These are phyloP conservation scores for Boletus subluridellus DNA, from an alignment of 1,284 basidiomycete species.

Conservation along the genomic window DNA sequence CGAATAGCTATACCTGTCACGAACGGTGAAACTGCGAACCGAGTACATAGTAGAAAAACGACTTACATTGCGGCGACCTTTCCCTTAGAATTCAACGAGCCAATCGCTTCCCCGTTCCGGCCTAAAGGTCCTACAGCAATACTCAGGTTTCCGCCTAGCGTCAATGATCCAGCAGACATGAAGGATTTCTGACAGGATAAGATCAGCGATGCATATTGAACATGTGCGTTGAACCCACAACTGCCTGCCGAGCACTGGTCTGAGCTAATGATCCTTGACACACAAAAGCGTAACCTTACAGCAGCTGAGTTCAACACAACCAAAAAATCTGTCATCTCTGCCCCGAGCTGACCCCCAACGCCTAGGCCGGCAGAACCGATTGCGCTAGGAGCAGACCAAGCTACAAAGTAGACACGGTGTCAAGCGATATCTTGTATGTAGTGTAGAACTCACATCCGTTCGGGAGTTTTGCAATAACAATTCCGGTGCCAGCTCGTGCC, in stretches of 20 bases:
- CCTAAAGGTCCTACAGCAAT: constrained; percentile 92
- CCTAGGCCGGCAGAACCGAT: constrained; percentile 95
- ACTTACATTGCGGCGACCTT: constrained; percentile 87
- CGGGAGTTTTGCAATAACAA: constrained; percentile 85
- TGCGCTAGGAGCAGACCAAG: constrained; percentile 92
- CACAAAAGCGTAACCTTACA: constrained; percentile 44
- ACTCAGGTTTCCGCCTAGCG: constrained; percentile 90
- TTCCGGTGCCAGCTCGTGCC: constrained; percentile 80
- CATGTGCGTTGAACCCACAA: constrained; percentile 44
- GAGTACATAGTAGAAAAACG: constrained; percentile 4
- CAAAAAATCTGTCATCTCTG: constrained; percentile 93
- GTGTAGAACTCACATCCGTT: constrained; percentile 71
- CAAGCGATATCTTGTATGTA: not conserved
- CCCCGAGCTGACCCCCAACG: constrained; percentile 78
- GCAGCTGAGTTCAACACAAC: constrained; percentile 84
- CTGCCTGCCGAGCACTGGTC: constrained; percentile 42
- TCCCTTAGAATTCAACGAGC: constrained; percentile 82
- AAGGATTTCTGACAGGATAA: constrained; percentile 64
- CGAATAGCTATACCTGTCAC: constrained; percentile 82
- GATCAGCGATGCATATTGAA: constrained; percentile 8
- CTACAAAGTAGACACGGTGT: constrained; percentile 37
- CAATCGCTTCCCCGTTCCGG: constrained; percentile 90
- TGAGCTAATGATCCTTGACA: constrained; percentile 11
- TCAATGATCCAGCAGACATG: constrained; percentile 92
- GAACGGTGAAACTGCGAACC: constrained; percentile 4